Evolutionary conservation across 495 filamentous ascomycete species (phyloP), one percentile per base, ranked within the genome.

Genomic region (Penicillium maclennaniae): DNA sequence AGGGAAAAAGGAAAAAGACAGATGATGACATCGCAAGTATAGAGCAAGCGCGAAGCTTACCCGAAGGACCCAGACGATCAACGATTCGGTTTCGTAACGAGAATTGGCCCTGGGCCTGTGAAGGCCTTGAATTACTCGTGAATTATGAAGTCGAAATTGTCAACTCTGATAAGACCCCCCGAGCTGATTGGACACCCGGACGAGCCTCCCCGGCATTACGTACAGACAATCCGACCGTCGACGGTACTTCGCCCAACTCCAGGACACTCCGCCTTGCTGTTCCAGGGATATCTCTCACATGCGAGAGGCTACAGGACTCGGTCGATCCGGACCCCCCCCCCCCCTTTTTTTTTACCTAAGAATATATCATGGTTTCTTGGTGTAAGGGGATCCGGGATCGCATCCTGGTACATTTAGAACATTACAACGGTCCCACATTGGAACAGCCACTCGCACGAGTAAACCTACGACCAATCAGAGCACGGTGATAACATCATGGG

Each of bases 11-110:
- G 23, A 51, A 16, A 26, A 1, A 40, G 23, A 23, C 16, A 40
- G 27, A 31, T 60, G 56, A 60, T 63, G 60, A 63, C 56, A 59
- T 58, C 51, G 31, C 39, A 4, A n/a, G 3, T 6, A 46, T 6
- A 34, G 19, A 47, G 27, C 38, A 25, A 36, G 4, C 23, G 37
- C 9, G 23, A 36, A 27, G 7, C 21, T 17, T 9, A 7, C 14
- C 36, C 43, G 40, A 43, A 45, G 16, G 16, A 45, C 36, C 55
- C 59, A 65, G 59, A 59, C 47, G 62, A 66, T 66, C 62, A 25
- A 20, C 54, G 52, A 56, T 64, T 66, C 52, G 20, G 49, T 66
- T 57, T 66, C 63, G 63, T 66, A 66, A 66, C 47, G 58, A 49
- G 41, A 57, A 57, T 38, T 17, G 10, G 41, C 16, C 16, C 28